Percentiles rank a stretch among this genome's conserved stretches.
Conservation (phyloP, 129 eudicot species). For the Apium graveolens region DNA sequence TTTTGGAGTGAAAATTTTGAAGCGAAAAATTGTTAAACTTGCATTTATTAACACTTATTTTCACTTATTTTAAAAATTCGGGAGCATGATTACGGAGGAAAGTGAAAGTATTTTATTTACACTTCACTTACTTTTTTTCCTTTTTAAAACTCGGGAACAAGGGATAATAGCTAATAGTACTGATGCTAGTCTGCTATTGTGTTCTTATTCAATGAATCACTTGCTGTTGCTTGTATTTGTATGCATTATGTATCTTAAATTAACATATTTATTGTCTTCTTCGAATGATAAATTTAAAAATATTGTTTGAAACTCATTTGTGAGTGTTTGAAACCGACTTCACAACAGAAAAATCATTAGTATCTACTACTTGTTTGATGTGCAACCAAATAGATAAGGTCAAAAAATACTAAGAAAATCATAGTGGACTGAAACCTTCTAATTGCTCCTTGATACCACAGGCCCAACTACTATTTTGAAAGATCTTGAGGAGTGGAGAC, state of each 20-base stretch:
- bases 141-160: too few species aligned
- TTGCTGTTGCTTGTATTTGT: not conserved
- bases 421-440: too few species aligned
- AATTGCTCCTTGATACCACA: not conserved
- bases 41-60: too few species aligned
- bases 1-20: too few species aligned
- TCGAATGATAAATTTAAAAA: not conserved
- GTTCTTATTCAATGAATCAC: not conserved
- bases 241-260: not conserved
- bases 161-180: not conserved
- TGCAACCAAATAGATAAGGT: not conserved
- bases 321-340: not conserved
- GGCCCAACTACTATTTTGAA: not conserved
- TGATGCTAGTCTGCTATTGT: not conserved
- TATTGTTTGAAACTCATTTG: not conserved
- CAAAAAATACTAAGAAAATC: not conserved
- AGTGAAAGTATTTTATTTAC: too few species aligned
- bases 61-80: too few species aligned
- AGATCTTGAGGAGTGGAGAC: not conserved
- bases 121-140: too few species aligned
- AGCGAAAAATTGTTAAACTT: too few species aligned
- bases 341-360: slow-evolving; percentile 1
- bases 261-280: not conserved
- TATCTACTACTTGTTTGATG: not conserved
- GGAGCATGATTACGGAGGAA: too few species aligned